These are phyloP conservation scores for Fraxinus nigra DNA, from an alignment of 305 asterid genomes.

Conservation along the genomic window DNA sequence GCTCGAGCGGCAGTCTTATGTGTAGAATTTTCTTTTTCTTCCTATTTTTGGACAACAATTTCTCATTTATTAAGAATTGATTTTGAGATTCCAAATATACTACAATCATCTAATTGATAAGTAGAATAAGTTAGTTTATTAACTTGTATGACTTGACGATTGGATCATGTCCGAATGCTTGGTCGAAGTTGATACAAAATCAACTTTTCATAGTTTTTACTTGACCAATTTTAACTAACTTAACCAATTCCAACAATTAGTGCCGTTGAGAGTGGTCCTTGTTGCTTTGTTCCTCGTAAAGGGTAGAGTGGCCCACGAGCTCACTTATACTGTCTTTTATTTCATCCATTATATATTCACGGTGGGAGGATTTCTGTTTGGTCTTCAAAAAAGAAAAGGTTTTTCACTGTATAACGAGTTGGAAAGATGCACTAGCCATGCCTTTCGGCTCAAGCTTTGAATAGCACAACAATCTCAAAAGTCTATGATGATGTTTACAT, in stretches of 20 bases:
- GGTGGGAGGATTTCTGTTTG: not conserved
- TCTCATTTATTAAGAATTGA: no score
- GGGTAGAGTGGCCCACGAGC: not conserved
- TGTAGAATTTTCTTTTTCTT: no score
- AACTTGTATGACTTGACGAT: not conserved
- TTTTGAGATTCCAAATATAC: not conserved
- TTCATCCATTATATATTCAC: not conserved
- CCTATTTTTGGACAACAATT: not conserved
- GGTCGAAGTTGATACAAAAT: not conserved
- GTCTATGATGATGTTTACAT: slow-evolving; percentile 37
- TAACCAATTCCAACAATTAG: not conserved
- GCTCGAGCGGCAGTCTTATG: not conserved
- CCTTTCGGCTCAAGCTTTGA: slow-evolving; percentile 61
- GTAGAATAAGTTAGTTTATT: not conserved
- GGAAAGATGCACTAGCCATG: slow-evolving; percentile 41
- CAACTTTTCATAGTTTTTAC: not conserved
- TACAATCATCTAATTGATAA: not conserved
- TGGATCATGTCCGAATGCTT: not conserved
- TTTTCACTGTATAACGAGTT: slow-evolving; percentile 19
- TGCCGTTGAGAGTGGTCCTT: not conserved
- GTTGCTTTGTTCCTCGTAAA: not conserved
- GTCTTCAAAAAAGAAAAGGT: not conserved
- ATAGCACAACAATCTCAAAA: slow-evolving; percentile 35
- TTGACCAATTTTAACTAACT: no score
- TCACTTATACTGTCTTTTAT: not conserved